Base-by-base conservation (phyloP, 1,139 yeast species). In the Geotrichum bryndzae region DNA sequence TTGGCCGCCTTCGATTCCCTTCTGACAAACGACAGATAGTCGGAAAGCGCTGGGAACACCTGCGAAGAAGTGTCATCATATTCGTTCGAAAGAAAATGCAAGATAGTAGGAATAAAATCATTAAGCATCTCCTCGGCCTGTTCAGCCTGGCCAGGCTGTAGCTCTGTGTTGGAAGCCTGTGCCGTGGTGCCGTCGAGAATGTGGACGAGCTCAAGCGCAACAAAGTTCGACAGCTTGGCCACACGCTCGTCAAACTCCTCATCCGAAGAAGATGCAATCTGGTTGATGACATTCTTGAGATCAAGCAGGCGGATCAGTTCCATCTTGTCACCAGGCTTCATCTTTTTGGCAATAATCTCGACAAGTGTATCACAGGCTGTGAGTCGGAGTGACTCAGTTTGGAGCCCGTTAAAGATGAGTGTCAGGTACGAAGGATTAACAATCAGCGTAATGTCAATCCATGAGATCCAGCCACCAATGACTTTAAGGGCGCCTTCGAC, bases 391-490 rank as follows among this genome's bases (percentile, higher is more conserved):
- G 50, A 22, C 23, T 54, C 53, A 2, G 31, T 23, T 29, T 82
- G 78, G 66, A 92, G 79, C 69, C 83, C 86, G 63, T 82, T 84
- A 68, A 86, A 85, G 54, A 94, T 81, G 57, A 84, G 73, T 57
- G 80, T 79, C 68, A 91, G 80, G 69, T 84, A 87, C 53, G 84
- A 83, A 23, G 86, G 82, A 59, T 85, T 84, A 46, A 92, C 83
- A 64, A 94, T 86, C 65, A 94, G 78, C 38, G 86, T 80, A 65
- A 94, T 89, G 70, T 95, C 98, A 75, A 92, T 90, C 99, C 99
- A 94, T 38, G 91, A 87, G 38, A 91, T 89, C 80, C 88, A 94
- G 27, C 85, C 85, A 7, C 97, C 98, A 61, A 94, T 83, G 61
- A 86, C 85, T 61, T 80, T 79, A 62, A 90, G 79, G n/a, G 85